These are phyloP conservation scores for Verticillium isaacii DNA, from an alignment of 2,329 filamentous ascomycete genomes.

Conservation along the genomic window DNA sequence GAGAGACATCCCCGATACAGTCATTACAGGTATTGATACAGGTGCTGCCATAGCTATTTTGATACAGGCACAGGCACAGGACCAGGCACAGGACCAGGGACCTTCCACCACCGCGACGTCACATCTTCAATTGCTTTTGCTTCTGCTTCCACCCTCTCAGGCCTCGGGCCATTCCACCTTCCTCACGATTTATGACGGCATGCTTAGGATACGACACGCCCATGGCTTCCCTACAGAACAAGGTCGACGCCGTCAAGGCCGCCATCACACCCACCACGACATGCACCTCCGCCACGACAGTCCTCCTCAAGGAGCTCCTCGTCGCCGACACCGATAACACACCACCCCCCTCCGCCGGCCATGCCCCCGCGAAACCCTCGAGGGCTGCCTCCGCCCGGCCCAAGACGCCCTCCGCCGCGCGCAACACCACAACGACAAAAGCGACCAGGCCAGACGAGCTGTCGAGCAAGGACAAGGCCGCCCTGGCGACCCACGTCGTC, in stretches of 20 bases:
- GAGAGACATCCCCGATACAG: not conserved
- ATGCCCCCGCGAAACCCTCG: not conserved
- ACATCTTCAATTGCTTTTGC: constrained; percentile 6
- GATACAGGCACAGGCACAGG: not conserved
- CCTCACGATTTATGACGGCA: constrained; percentile 20
- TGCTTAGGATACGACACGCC: constrained; percentile 19
- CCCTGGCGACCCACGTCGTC: constrained; percentile 67
- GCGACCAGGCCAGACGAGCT: constrained; percentile 29
- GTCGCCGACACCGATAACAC: constrained; percentile 23
- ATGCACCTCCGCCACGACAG: constrained; percentile 46
- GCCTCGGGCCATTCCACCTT: not conserved
- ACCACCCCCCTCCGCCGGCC: not conserved
- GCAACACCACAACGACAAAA: constrained; percentile 16
- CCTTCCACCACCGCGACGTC: constrained; percentile 3
- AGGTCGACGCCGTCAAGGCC: constrained; percentile 46
- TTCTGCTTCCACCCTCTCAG: not conserved
- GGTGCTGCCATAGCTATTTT: not conserved
- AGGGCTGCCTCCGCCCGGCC: constrained; percentile 11
- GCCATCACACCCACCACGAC: constrained; percentile 48
- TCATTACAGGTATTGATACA: too few species aligned
- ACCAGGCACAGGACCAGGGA: not conserved
- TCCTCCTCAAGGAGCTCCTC: constrained; percentile 42
- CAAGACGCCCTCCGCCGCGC: constrained; percentile 19
- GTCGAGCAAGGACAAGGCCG: constrained; percentile 55
- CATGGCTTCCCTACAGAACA: constrained; percentile 39